Evolutionary conservation across 306 rosid genomes (phyloP).

Genomic region (Fagus sylvatica): DNA sequence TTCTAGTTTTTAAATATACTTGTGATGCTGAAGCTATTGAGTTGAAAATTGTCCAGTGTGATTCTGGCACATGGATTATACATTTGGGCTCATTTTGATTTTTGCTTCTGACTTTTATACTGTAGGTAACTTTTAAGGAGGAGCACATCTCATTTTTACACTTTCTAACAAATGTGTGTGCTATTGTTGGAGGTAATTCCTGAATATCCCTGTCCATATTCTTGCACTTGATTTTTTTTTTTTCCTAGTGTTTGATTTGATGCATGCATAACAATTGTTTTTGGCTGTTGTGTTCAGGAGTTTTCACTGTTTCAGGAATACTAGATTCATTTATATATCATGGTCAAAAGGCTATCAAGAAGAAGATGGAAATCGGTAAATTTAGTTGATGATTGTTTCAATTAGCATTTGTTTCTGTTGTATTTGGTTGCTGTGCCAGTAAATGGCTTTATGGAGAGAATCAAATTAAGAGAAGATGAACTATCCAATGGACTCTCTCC

Average conservation of each 20-base stretch:
- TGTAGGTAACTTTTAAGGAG: constrained; percentile 85
- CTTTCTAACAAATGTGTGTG: constrained; percentile 93
- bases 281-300: constrained; percentile 51
- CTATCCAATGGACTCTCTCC: constrained; percentile 30
- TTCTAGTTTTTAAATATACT: background rate
- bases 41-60: background rate
- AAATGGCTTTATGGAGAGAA: constrained; percentile 43
- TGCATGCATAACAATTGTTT: constrained; percentile 15
- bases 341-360: constrained; percentile 92
- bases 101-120: constrained; percentile 16
- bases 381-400: constrained; percentile 50
- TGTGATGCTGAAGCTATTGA: background rate
- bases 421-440: constrained; percentile 32
- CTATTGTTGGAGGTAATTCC: constrained; percentile 91
- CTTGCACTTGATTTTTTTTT: background rate
- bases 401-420: constrained; percentile 18
- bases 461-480: constrained; percentile 34
- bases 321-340: constrained; percentile 94
- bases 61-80: background rate
- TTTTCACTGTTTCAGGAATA: constrained; percentile 94
- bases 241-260: constrained; percentile 18
- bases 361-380: constrained; percentile 97
- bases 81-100: constrained; percentile 4
- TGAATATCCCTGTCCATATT: constrained; percentile 16
- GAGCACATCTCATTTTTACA: constrained; percentile 87